Conservation (phyloP, 1,284 basidiomycete species). For the Polyporus tsugae region DNA sequence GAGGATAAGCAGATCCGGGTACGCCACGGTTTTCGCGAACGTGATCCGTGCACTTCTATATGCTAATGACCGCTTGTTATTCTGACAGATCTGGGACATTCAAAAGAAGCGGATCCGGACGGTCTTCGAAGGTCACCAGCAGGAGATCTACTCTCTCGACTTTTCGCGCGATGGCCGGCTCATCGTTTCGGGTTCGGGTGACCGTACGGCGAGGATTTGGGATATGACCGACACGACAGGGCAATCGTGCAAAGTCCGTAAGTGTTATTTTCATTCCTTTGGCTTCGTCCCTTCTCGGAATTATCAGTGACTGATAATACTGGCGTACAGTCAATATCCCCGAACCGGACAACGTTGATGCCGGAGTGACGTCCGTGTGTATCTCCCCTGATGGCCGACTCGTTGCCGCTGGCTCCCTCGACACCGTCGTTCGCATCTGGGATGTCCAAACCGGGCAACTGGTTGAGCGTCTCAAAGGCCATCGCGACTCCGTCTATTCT, state of each 20-base stretch:
- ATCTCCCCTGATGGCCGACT: slow-evolving; percentile 75
- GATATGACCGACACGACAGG: slow-evolving; percentile 68
- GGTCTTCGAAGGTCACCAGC: slow-evolving; percentile 83
- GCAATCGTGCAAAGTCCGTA: slow-evolving; percentile 50
- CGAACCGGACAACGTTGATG: slow-evolving; percentile 58
- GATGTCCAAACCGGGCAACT: slow-evolving; percentile 73
- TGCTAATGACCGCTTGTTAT: not conserved
- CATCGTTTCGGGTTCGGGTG: slow-evolving; percentile 85
- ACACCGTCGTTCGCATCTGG: slow-evolving; percentile 80
- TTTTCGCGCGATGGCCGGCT: slow-evolving; percentile 81
- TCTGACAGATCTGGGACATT: slow-evolving; percentile 86
- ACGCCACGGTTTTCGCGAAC: slow-evolving; percentile 9
- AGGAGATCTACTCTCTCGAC: slow-evolving; percentile 90
- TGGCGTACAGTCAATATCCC: slow-evolving; percentile 44
- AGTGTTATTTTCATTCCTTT: slow-evolving; percentile 18
- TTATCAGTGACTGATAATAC: not conserved
- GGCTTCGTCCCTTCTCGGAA: not conserved
- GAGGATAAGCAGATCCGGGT: slow-evolving; percentile 77
- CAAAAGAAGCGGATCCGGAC: slow-evolving; percentile 71
- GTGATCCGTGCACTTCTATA: not conserved
- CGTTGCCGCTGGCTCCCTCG: slow-evolving; percentile 77
- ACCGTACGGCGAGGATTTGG: slow-evolving; percentile 88
- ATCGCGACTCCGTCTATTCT: slow-evolving; percentile 81
- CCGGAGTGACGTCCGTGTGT: slow-evolving; percentile 71
- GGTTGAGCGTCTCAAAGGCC: slow-evolving; percentile 74